A percentile compares a stretch with the other conserved stretches of the same genome.
Conservation (phyloP, 1,284 basidiomycete species). For the Cutaneotrichosporon spelunceum region DNA sequence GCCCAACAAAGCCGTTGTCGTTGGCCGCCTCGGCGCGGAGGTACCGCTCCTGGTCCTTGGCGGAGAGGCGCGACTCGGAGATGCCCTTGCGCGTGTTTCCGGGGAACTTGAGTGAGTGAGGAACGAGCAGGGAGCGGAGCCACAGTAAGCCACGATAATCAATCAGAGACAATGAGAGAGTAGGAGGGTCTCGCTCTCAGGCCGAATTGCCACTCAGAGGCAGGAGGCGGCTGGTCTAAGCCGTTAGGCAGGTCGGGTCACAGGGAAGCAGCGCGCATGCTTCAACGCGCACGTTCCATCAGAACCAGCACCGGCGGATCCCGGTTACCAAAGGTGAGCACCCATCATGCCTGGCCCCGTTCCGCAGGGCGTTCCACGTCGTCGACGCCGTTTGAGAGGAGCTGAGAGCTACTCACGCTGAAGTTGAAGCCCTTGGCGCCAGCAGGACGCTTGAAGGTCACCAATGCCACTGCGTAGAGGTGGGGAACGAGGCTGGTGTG, state of each 20-base stretch:
- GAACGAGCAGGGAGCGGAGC: not conserved
- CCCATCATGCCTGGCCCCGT: no score
- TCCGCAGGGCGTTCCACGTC: no score
- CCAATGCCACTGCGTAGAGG: slow-evolving; percentile 19
- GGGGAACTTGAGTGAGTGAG: slow-evolving; percentile 25
- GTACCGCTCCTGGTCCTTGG: slow-evolving; percentile 62
- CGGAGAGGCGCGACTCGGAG: slow-evolving; percentile 78
- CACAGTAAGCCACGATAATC: no score
- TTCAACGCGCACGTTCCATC: no score
- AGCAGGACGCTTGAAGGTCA: slow-evolving; percentile 13
- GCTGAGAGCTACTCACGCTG: slow-evolving; percentile 14
- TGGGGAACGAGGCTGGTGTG: slow-evolving; percentile 21
- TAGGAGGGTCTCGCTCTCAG: no score
- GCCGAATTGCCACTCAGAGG: no score
- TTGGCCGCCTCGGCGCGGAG: slow-evolving; percentile 35
- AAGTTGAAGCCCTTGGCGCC: slow-evolving; percentile 23
- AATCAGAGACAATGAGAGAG: no score
- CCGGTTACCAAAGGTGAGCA: no score
- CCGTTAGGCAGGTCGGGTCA: no score
- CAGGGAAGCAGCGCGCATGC: no score
- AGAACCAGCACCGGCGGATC: no score
- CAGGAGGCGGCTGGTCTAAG: no score
- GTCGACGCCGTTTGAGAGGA: not conserved
- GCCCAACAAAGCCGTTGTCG: slow-evolving; percentile 29
- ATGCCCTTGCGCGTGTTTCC: slow-evolving; percentile 83